phyloP scores from a whole-genome alignment of 352 stramenopile genomes.

The Phytopythium ostracodes region DNA sequence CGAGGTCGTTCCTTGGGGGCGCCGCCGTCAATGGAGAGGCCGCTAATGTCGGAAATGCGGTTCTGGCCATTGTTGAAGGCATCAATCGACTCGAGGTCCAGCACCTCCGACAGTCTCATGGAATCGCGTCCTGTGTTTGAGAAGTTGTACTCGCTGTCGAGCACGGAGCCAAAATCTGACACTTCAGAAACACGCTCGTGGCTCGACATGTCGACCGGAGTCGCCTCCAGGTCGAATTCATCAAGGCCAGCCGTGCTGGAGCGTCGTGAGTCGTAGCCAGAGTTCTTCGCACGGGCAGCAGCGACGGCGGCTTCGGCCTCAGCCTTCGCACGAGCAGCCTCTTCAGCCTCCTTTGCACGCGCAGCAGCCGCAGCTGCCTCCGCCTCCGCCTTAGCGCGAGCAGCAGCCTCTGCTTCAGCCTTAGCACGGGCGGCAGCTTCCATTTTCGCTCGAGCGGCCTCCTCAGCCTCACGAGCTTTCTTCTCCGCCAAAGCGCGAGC shows the following conservation, averaged over 20 bases:
- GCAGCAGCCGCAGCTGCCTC: conserved; percentile 23
- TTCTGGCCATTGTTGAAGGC: conserved; percentile 30
- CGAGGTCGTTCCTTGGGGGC: conserved; percentile 16
- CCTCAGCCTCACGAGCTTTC: conserved; percentile 33
- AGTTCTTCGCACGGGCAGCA: conserved; percentile 10
- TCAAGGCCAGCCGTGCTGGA: conserved; percentile 46
- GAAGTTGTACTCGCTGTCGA: conserved; percentile 56
- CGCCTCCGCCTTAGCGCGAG: conserved; percentile 26
- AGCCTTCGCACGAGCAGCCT: conserved; percentile 13
- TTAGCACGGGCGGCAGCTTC: conserved; percentile 8
- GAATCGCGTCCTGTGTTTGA: conserved; percentile 60
- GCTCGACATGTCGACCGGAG: conserved; percentile 22
- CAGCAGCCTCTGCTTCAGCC: conserved; percentile 29
- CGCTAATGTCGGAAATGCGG: conserved; percentile 55
- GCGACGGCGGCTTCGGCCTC: conserved; percentile 25
- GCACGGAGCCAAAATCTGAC: conserved; percentile 59
- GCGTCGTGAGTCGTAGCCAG: conserved; percentile 20
- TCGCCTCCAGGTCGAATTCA: conserved; percentile 67
- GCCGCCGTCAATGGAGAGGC: conserved; percentile 40
- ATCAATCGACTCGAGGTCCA: conserved; percentile 65
- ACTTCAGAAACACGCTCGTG: conserved; percentile 58
- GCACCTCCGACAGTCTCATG: conserved; percentile 70
- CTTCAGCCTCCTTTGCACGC: conserved; percentile 16
- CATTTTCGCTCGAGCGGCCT: conserved; percentile 12
- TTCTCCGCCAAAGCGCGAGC: conserved; percentile 40